These are phyloP conservation scores for Aspergillus carbonarius DNA, from an alignment of 2,329 filamentous ascomycete genomes.

Conservation along the genomic window DNA sequence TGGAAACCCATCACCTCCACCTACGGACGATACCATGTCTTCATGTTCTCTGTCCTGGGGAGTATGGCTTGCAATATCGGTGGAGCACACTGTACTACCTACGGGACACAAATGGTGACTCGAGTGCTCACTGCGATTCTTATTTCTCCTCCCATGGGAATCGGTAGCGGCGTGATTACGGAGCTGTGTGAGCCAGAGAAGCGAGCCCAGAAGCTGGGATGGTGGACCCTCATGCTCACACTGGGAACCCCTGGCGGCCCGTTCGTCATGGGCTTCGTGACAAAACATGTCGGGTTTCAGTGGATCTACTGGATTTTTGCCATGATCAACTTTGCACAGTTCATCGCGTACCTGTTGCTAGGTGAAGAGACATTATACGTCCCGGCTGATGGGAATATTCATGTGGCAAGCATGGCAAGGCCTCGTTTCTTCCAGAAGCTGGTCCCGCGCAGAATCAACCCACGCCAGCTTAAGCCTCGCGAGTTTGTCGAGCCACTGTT, in stretches of 20 bases:
- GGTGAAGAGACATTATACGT: constrained; percentile 54
- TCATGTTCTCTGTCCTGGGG: constrained; percentile 50
- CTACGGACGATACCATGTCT: constrained; percentile 55
- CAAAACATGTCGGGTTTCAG: constrained; percentile 51
- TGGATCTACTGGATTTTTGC: constrained; percentile 62
- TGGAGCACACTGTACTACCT: constrained; percentile 50
- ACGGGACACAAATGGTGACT: constrained; percentile 50
- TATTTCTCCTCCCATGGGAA: constrained; percentile 52
- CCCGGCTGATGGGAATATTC: constrained; percentile 40
- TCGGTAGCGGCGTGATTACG: constrained; percentile 55
- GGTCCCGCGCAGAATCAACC: constrained; percentile 48
- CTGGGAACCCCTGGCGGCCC: constrained; percentile 45
- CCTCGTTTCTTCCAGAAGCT: constrained; percentile 34
- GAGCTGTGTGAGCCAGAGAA: constrained; percentile 56
- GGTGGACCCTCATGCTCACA: constrained; percentile 54
- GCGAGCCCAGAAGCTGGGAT: constrained; percentile 52
- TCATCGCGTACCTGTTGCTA: constrained; percentile 54
- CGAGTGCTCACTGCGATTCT: constrained; percentile 53
- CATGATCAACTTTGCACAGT: constrained; percentile 56
- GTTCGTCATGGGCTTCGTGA: constrained; percentile 42
- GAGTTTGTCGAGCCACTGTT: constrained; percentile 54
- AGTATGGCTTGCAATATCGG: constrained; percentile 53
- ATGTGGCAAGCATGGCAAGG: constrained; percentile 29
- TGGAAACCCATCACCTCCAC: constrained; percentile 56
- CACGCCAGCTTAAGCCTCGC: constrained; percentile 41